These are phyloP conservation scores for Sarocladiaceae sp. DNA, from an alignment of 2,329 filamentous ascomycete genomes.

Conservation along the genomic window DNA sequence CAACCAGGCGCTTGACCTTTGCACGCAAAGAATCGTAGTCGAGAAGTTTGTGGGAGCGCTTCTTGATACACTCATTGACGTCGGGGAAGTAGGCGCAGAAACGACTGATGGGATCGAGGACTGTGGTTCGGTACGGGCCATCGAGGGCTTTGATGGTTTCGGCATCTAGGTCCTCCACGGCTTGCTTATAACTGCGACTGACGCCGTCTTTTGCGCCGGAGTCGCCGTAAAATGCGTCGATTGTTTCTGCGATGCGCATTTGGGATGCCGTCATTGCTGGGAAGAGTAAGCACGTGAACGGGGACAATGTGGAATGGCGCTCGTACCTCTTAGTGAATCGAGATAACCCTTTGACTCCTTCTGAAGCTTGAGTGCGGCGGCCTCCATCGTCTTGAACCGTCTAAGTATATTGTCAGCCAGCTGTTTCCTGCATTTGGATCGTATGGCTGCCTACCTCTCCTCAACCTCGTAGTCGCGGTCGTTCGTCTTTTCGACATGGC, in stretches of 20 bases:
- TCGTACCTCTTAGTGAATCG: slow-evolving; percentile 79
- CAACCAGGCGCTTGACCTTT: slow-evolving; percentile 93
- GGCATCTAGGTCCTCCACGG: slow-evolving; percentile 93
- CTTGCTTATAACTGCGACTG: slow-evolving; percentile 95
- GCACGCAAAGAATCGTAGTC: slow-evolving; percentile 96
- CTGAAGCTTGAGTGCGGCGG: slow-evolving; percentile 84
- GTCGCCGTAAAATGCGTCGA: slow-evolving; percentile 98
- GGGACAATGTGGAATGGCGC: not conserved
- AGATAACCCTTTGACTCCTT: slow-evolving; percentile 98
- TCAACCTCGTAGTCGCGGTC: slow-evolving; percentile 99
- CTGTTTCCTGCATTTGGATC: slow-evolving; percentile 5
- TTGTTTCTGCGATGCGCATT: slow-evolving; percentile 98
- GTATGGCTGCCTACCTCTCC: slow-evolving; percentile 58
- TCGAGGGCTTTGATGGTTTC: slow-evolving; percentile 98
- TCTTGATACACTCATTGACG: slow-evolving; percentile 99
- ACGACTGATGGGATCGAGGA: slow-evolving; percentile 89
- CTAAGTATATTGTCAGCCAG: slow-evolving; percentile 39
- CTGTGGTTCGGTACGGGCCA: slow-evolving; percentile 89
- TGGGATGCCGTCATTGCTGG: slow-evolving; percentile 97
- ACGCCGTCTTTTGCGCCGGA: slow-evolving; percentile 92
- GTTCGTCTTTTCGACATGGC: slow-evolving; percentile 97
- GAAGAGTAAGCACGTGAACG: not conserved
- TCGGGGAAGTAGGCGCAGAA: slow-evolving; percentile 99
- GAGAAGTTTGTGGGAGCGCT: slow-evolving; percentile 95
- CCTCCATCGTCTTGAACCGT: slow-evolving; percentile 96